Percentiles rank a stretch among this genome's conserved stretches.
phyloP scores from a whole-genome alignment of 345 rosid species.

The Aquilaria malaccensis region DNA sequence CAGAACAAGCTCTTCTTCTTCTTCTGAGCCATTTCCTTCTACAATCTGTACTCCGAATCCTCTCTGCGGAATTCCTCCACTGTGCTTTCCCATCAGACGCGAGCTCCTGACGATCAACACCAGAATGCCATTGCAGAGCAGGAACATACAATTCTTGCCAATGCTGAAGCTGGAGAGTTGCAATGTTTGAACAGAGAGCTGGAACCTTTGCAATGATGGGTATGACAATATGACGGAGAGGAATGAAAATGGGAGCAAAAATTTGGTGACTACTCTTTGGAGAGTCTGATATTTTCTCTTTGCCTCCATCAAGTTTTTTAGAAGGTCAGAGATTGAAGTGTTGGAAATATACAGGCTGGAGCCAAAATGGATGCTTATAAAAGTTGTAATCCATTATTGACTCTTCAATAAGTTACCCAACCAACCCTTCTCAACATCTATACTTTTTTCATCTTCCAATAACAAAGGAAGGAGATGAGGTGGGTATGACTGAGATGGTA shows the following conservation, averaged over 20 bases:
- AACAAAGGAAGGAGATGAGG: no score
- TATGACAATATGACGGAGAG: constrained; percentile 30
- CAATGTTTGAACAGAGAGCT: constrained; percentile 11
- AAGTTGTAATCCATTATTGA: no score
- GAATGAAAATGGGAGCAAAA: constrained; percentile 27
- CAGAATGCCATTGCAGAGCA: constrained; percentile 66
- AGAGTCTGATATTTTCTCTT: no score
- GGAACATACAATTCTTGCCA: constrained; percentile 58
- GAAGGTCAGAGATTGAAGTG: no score
- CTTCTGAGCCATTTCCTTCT: constrained; percentile 3
- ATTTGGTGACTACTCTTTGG: constrained; percentile 13
- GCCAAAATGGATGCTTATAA: no score
- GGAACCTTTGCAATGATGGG: constrained; percentile 20
- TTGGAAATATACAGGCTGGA: no score
- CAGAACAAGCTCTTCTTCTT: constrained; percentile 9
- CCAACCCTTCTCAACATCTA: no score
- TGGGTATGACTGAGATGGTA: no score
- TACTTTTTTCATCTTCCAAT: no score
- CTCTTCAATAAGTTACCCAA: no score
- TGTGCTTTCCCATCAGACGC: constrained; percentile 20
- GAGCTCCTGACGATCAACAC: constrained; percentile 38
- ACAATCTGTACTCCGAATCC: constrained; percentile 1
- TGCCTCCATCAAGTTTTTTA: no score
- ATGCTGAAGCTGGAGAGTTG: constrained; percentile 19
- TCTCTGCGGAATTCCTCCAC: constrained; percentile 10